Evolutionary conservation across 2,329 filamentous ascomycete genomes (phyloP).

Genomic region (Cladosporium austrohemisphaericum): DNA sequence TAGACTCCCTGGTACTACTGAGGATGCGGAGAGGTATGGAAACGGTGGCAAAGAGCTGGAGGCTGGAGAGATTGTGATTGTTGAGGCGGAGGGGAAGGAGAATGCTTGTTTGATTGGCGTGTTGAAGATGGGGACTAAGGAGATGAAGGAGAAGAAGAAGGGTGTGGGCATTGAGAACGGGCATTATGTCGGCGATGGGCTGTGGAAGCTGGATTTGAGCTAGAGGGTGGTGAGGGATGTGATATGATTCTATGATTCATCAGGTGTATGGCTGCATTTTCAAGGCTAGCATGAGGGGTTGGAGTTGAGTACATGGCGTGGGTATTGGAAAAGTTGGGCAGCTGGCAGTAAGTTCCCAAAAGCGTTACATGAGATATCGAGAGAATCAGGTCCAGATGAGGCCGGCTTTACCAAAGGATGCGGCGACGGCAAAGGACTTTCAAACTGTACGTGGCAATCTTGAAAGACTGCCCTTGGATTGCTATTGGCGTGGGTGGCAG

Average conservation of each 20-base stretch:
- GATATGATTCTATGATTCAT: not conserved
- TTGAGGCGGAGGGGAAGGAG: slow-evolving; percentile 90
- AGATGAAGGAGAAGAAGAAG: slow-evolving; percentile 92
- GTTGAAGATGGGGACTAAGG: slow-evolving; percentile 78
- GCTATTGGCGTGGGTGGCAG: no score
- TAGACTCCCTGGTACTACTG: slow-evolving; percentile 59
- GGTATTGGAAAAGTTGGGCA: no score
- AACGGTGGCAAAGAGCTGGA: slow-evolving; percentile 64
- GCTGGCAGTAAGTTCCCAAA: no score
- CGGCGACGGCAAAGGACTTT: no score
- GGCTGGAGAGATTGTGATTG: slow-evolving; percentile 78
- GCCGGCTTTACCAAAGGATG: no score
- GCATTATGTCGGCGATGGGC: slow-evolving; percentile 88
- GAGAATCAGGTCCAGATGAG: no score
- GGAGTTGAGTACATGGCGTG: no score
- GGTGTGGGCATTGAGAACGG: slow-evolving; percentile 90
- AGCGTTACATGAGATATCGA: no score
- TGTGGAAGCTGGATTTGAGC: slow-evolving; percentile 71
- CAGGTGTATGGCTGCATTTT: not conserved
- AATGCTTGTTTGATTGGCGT: slow-evolving; percentile 85
- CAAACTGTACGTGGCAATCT: no score
- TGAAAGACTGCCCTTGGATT: no score
- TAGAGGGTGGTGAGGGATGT: slow-evolving; percentile 27
- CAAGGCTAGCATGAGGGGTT: not conserved
- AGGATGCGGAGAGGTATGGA: slow-evolving; percentile 40